Conservation (phyloP, 2,329 filamentous ascomycete genomes). For the Xylariaceae sp. region DNA sequence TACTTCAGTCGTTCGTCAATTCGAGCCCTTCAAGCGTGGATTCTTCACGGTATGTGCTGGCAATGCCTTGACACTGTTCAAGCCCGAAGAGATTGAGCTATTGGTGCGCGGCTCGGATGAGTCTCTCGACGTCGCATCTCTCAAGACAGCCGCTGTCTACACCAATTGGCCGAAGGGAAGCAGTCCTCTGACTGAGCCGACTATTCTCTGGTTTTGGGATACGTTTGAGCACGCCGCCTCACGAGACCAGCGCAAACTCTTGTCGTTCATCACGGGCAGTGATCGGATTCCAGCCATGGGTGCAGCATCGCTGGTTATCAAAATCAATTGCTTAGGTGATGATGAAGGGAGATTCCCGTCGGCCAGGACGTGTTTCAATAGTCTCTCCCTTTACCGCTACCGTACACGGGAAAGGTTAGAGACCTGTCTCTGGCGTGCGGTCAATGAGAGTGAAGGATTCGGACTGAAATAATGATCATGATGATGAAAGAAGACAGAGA, state of each 20-base stretch:
- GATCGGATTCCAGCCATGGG: conserved; percentile 88
- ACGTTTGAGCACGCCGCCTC: conserved; percentile 63
- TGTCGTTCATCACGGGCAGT: conserved; percentile 85
- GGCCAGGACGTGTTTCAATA: conserved; percentile 88
- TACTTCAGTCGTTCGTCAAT: conserved; percentile 70
- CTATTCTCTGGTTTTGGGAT: conserved; percentile 84
- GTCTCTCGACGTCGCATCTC: conserved; percentile 67
- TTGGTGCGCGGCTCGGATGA: conserved; percentile 82
- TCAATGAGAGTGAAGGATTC: conserved; percentile 88
- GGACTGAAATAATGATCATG: conserved; percentile 48
- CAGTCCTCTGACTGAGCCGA: conserved; percentile 53
- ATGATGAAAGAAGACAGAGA: conserved; percentile 9
- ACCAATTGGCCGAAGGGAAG: conserved; percentile 64
- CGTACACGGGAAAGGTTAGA: conserved; percentile 61
- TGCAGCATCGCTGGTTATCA: conserved; percentile 69
- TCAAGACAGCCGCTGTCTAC: conserved; percentile 73
- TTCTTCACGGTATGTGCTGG: conserved; percentile 91
- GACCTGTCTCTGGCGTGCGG: conserved; percentile 72
- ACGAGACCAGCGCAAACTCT: conserved; percentile 66
- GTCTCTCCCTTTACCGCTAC: conserved; percentile 72
- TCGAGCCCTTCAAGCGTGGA: conserved; percentile 88
- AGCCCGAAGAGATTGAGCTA: conserved; percentile 86
- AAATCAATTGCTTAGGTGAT: conserved; percentile 68
- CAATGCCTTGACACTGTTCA: conserved; percentile 80
- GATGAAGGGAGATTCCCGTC: conserved; percentile 73